Evolutionary conservation across 1,139 yeast species (phyloP), one percentile per base, ranked within the genome.

Genomic region (Entelexis sorbosivorans): DNA sequence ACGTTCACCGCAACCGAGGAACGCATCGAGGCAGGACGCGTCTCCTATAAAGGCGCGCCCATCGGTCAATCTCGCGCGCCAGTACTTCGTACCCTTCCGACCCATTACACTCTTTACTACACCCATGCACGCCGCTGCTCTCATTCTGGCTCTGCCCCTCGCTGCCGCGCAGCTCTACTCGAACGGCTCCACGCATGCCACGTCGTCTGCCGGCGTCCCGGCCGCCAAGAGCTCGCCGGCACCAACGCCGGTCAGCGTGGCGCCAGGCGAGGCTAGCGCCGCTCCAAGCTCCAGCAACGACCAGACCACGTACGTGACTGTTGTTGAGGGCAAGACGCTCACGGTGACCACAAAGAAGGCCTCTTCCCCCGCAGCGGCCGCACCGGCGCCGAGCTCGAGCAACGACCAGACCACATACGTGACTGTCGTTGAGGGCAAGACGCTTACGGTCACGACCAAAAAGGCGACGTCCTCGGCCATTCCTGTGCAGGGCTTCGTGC

Each of bases 391-490:
- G n/a, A 11, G 53, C 56, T 44, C 49, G 57, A 61, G 63, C 43
- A 49, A 53, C 14, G 53, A 57, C 49, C 46, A 52, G 42, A 61
- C 66, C 44, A 63, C 66, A 46, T 54, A 48, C 51, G 57, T 63
- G 50, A 62, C 65, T 35, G 62, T 63, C 44, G 53, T 57, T 44
- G 59, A 55, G 53, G 65, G 65, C 49, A 56, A 58, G 50, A 61
- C 65, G 49, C 52, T 59, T 52, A 61, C 64, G 36, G 58, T 58
- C 49, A 59, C 59, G 34, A 61, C 63, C 32, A 29, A 58, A 29
- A 56, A 58, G 28, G 50, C 59, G 48, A 56, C 58, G 29, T 52
- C 52, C 43, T 50, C 59, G 28, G 49, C 58, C 11, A 17, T 17
- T 38, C 42, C 42, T 4, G 40, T 36, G 28, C 40, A 36, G 40